Evolutionary conservation across 73 alveolate species (phyloP).

Genomic region (Paramecium sexaurelia): DNA sequence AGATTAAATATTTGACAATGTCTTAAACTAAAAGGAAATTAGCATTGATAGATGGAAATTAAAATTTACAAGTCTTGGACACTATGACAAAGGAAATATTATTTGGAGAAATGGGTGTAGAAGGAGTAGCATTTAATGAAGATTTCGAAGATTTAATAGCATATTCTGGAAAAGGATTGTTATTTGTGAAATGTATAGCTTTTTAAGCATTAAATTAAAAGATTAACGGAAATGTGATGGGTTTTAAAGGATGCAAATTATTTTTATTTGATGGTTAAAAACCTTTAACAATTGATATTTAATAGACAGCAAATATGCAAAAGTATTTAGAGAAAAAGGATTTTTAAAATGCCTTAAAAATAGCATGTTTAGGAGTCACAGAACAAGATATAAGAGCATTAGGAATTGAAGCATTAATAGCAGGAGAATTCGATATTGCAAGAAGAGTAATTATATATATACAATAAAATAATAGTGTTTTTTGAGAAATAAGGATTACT

Average conservation of each 20-base stretch:
- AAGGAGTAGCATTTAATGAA: constrained; percentile 54
- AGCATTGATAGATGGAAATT: constrained; percentile 58
- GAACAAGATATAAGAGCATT: constrained; percentile 45
- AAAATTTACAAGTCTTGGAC: constrained; percentile 15
- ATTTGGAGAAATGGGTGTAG: constrained; percentile 65
- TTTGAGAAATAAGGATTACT: constrained; percentile 36
- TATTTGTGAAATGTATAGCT: constrained; percentile 32
- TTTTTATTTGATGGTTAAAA: constrained; percentile 25
- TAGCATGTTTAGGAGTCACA: constrained; percentile 61
- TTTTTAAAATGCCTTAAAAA: constrained; percentile 51
- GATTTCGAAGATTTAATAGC: constrained; percentile 59
- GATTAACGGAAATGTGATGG: constrained; percentile 51
- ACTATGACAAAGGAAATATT: constrained; percentile 30
- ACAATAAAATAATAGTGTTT: neutral
- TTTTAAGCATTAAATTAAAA: constrained; percentile 50
- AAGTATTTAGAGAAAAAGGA: constrained; percentile 64
- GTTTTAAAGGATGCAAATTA: constrained; percentile 32
- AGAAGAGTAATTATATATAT: constrained; percentile 34
- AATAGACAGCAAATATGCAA: constrained; percentile 39
- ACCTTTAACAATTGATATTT: constrained; percentile 23
- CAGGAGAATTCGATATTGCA: constrained; percentile 57
- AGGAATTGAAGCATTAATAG: constrained; percentile 61
- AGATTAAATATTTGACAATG: constrained; percentile 9
- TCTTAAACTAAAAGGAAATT: constrained; percentile 38
- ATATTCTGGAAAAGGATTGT: constrained; percentile 46